Evolutionary conservation across 169 alveolate species (phyloP).

Genomic region (Eimeria maxima): DNA sequence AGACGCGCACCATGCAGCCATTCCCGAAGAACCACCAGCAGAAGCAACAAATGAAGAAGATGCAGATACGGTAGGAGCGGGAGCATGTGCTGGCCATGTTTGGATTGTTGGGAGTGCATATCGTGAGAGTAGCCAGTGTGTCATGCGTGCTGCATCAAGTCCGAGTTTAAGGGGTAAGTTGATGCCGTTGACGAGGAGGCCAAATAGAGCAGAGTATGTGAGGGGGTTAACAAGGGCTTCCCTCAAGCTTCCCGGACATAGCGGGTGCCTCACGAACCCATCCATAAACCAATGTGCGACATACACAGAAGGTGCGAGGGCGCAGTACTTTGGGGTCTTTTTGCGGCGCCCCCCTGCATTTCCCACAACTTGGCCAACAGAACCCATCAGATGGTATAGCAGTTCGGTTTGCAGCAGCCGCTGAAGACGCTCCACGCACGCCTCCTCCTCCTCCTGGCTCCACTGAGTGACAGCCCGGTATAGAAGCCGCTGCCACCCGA

Average conservation of each 20-base stretch:
- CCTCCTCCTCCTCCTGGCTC: slow-evolving; percentile 74
- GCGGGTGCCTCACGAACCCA: slow-evolving; percentile 92
- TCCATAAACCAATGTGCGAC: slow-evolving; percentile 95
- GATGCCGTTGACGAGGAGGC: slow-evolving; percentile 91
- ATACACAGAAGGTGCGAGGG: slow-evolving; percentile 90
- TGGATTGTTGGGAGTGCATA: background rate
- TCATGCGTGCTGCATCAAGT: slow-evolving; percentile 91
- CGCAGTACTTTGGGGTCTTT: slow-evolving; percentile 85
- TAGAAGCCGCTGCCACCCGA: slow-evolving; percentile 91
- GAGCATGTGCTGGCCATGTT: background rate
- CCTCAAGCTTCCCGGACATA: slow-evolving; percentile 91
- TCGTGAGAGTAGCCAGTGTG: slow-evolving; percentile 88
- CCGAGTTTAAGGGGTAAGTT: slow-evolving; percentile 92
- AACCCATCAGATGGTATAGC: slow-evolving; percentile 89
- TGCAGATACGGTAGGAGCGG: background rate
- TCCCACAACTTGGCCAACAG: slow-evolving; percentile 88
- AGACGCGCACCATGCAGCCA: background rate
- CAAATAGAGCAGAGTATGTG: slow-evolving; percentile 89
- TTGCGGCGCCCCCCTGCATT: slow-evolving; percentile 71
- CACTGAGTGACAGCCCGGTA: slow-evolving; percentile 85
- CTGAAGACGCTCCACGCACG: background rate
- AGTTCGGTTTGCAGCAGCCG: slow-evolving; percentile 89
- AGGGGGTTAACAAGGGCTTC: slow-evolving; percentile 87
- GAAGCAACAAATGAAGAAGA: background rate
- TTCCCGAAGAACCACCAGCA: background rate